Evolutionary conservation across 139 green algal species (phyloP), one percentile per base, ranked within the genome.

Genomic region (Edaphochlamys debaryana): DNA sequence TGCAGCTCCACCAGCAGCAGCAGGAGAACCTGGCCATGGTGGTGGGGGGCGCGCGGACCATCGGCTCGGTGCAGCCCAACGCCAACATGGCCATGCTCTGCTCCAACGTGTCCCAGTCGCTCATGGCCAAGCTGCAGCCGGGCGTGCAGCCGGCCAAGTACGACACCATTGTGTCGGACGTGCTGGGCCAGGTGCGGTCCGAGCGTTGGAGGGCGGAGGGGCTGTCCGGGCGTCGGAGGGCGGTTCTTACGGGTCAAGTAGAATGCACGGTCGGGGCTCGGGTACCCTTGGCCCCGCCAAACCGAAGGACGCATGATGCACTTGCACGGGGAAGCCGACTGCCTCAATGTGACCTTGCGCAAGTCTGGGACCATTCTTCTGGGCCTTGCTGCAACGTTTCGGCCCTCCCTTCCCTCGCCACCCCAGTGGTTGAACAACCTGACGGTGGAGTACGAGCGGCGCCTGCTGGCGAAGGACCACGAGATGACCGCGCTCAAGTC

Each of bases 361-460:
- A n/a, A n/a, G n/a, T n/a, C n/a, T n/a, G n/a, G n/a, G n/a, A n/a
- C n/a, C n/a, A n/a, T n/a, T n/a, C n/a, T n/a, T n/a, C n/a, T n/a
- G n/a, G n/a, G n/a, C n/a, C n/a, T n/a, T n/a, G n/a, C n/a, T n/a
- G n/a, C n/a, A n/a, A n/a, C n/a, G n/a, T n/a, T n/a, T n/a, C n/a
- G n/a, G n/a, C n/a, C n/a, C n/a, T n/a, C 45, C 45, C 45, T 54
- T 13, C 13, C 11, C 45, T 13, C 45, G 9, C 45, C 45, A 9
- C 17, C 42, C 19, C 80, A 82, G 42, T 69, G 71, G 36, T 48
- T 69, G n/a, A 73, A 67, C 54, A 67, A 54, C 25, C 50, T 79
- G 11, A 72, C 40, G n/a, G 84, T 94, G 78, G 95, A 98, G 88
- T 98, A 98, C 62, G 95, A 98, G 86, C 92, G 93, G 69, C 87